Evolutionary conservation across 2,329 filamentous ascomycete species (phyloP).

Genomic region (Claviceps citrina): DNA sequence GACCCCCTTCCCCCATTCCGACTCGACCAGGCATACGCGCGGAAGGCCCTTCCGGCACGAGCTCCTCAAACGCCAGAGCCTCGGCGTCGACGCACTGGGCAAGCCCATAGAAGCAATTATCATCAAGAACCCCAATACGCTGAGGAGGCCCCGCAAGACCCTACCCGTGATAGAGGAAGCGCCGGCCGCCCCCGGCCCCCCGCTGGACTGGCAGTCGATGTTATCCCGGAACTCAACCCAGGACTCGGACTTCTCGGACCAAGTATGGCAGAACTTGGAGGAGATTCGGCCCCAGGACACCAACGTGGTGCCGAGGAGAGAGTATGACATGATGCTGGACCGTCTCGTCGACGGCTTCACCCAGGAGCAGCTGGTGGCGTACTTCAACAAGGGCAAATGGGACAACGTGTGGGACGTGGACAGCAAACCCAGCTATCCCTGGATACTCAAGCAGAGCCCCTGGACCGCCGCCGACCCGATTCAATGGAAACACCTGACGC

Average conservation of each 20-base stretch:
- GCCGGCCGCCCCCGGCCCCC: conserved; percentile 3
- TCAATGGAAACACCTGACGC: conserved; percentile 8
- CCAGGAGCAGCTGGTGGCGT: conserved; percentile 27
- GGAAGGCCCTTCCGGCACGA: conserved; percentile 10
- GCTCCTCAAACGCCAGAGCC: conserved; percentile 15
- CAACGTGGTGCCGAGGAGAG: conserved; percentile 20
- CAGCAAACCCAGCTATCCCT: conserved; percentile 17
- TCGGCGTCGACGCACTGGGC: conserved; percentile 21
- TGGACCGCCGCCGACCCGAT: conserved; percentile 25
- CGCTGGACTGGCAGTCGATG: conserved; percentile 18
- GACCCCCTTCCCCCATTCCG: neutral
- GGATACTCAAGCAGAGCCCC: conserved; percentile 25
- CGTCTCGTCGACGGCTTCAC: conserved; percentile 32
- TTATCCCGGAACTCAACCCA: conserved; percentile 16
- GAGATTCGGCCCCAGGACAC: conserved; percentile 29
- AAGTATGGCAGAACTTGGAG: conserved; percentile 31
- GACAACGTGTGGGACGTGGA: neutral
- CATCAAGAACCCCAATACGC: conserved; percentile 24
- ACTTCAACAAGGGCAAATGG: conserved; percentile 16
- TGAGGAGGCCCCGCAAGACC: conserved; percentile 10
- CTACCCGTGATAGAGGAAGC: conserved; percentile 10
- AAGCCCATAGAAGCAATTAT: conserved; percentile 30
- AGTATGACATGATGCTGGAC: conserved; percentile 27
- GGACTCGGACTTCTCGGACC: conserved; percentile 14
- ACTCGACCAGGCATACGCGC: neutral